Conservation (phyloP, 129 eudicot genomes). For the Artemisia tridentata region DNA sequence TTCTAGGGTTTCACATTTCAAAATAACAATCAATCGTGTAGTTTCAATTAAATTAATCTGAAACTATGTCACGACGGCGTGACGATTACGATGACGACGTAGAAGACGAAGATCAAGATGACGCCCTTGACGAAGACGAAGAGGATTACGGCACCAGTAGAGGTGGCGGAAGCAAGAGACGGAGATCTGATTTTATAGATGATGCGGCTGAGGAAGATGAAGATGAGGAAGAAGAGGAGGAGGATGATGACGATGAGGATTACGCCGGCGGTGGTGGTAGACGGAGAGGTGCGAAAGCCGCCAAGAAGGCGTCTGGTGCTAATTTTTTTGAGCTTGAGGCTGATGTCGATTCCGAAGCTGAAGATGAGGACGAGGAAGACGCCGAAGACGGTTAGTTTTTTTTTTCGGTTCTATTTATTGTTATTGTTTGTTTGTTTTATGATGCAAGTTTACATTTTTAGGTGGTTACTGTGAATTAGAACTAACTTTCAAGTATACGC, state of each 20-base stretch:
- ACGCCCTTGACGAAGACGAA: conserved; percentile 49
- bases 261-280: conserved; percentile 53
- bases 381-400: conserved; percentile 78
- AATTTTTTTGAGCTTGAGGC: conserved; percentile 77
- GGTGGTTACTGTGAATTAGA: too few species aligned
- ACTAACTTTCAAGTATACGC: too few species aligned
- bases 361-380: conserved; percentile 90
- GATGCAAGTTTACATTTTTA: conserved; percentile 31
- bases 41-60: neutral
- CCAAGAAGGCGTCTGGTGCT: conserved; percentile 46
- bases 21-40: neutral
- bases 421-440: neutral
- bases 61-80: conserved; percentile 56
- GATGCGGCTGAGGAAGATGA: conserved; percentile 78
- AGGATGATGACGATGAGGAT: conserved; percentile 55
- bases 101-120: conserved; percentile 59
- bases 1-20: neutral
- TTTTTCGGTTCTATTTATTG: neutral
- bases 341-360: conserved; percentile 62
- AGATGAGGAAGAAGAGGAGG: conserved; percentile 56
- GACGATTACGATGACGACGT: conserved; percentile 66
- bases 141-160: conserved; percentile 46
- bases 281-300: conserved; percentile 34
- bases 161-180: conserved; percentile 38
- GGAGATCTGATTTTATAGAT: conserved; percentile 57